Percentiles rank a stretch among this genome's conserved stretches.
Evolutionary conservation across 2,329 filamentous ascomycete genomes (phyloP).

Genomic region (Aspergillus sp.): DNA sequence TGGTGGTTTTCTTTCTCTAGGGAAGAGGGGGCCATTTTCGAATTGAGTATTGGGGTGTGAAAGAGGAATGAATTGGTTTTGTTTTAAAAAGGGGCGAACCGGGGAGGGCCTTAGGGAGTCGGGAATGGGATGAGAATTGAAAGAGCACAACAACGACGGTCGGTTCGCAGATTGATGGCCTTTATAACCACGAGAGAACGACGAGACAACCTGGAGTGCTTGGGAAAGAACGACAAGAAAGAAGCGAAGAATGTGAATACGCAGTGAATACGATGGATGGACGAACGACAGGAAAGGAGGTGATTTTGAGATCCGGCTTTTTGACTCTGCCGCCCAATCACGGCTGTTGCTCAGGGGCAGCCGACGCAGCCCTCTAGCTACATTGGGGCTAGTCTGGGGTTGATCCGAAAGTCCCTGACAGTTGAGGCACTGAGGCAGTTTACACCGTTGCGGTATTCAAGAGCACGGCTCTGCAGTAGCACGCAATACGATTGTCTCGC

Average conservation of each 20-base stretch:
- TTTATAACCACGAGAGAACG: neutral
- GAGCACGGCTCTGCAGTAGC: neutral
- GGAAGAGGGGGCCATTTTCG: constrained; percentile 52
- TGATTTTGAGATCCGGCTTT: constrained; percentile 18
- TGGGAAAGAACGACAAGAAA: constrained; percentile 1
- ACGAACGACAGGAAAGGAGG: constrained; percentile 26
- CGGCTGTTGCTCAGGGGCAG: neutral
- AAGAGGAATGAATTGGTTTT: constrained; percentile 22
- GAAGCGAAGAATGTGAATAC: constrained; percentile 12
- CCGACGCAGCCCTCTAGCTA: constrained; percentile 4
- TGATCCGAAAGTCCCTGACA: neutral
- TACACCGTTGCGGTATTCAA: neutral
- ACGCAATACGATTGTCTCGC: neutral
- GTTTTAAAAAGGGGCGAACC: constrained; percentile 3
- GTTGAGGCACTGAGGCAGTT: neutral
- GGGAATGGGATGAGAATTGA: constrained; percentile 8
- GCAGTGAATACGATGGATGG: constrained; percentile 12
- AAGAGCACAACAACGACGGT: neutral
- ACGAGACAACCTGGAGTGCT: neutral
- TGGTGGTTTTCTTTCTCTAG: constrained; percentile 81
- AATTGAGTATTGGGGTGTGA: constrained; percentile 10
- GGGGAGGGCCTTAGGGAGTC: neutral
- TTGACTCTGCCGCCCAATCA: constrained; percentile 21
- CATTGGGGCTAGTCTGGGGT: constrained; percentile 8
- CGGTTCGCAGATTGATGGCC: neutral